Evolutionary conservation across 1,284 basidiomycete genomes (phyloP).

Genomic region (Cryptococcus hybrid): DNA sequence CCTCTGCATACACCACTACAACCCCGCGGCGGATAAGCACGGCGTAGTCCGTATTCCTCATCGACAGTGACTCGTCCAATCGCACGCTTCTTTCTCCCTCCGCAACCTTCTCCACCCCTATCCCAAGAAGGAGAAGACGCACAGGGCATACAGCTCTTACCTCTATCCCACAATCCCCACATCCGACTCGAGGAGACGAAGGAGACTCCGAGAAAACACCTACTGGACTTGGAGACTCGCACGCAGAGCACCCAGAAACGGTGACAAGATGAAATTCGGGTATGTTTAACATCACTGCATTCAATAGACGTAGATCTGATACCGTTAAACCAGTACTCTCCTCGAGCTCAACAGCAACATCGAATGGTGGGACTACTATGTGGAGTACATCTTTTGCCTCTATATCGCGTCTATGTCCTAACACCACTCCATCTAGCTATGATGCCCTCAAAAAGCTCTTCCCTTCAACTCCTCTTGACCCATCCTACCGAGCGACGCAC

Average conservation of each 20-base stretch:
- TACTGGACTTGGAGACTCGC: conserved; percentile 34
- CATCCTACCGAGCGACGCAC: conserved; percentile 46
- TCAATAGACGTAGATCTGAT: background rate
- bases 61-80: no score
- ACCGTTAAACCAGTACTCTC: conserved; percentile 55
- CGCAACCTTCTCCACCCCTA: no score
- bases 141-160: conserved; percentile 1
- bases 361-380: conserved; percentile 94
- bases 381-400: conserved; percentile 51
- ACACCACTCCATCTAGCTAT: conserved; percentile 56
- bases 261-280: conserved; percentile 53
- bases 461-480: conserved; percentile 48
- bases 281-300: conserved; percentile 17
- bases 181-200: background rate
- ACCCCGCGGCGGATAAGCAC: no score
- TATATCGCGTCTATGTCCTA: background rate
- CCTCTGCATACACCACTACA: no score
- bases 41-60: no score
- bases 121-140: no score
- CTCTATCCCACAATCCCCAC: conserved; percentile 2
- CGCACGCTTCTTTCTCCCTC: no score
- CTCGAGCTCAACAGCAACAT: conserved; percentile 91
- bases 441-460: conserved; percentile 76
- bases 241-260: conserved; percentile 19
- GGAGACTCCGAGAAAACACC: background rate